Conservation (phyloP, 805 yeast genomes). For the Sungouiella blattae region DNA sequence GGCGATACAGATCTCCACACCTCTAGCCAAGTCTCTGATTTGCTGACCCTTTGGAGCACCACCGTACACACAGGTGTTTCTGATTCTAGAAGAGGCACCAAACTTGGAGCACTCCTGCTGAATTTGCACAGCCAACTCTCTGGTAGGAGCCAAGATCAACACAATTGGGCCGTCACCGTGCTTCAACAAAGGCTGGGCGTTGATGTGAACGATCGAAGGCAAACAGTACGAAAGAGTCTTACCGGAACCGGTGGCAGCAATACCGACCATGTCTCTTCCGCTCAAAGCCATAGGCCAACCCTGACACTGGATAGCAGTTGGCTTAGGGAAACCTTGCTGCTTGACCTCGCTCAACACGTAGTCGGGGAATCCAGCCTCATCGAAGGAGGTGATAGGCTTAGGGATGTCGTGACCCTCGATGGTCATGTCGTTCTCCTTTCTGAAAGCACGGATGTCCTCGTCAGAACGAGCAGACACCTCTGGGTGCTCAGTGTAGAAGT, state of each 20-base stretch:
- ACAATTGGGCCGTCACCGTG: conserved; percentile 98
- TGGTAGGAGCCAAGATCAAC: conserved; percentile 93
- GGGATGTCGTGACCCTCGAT: conserved; percentile 83
- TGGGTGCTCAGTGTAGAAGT: conserved; percentile 87
- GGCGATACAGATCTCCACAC: conserved; percentile 94
- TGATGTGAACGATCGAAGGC: conserved; percentile 96
- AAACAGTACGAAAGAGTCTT: conserved; percentile 95
- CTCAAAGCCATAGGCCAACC: conserved; percentile 99
- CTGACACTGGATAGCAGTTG: conserved; percentile 97
- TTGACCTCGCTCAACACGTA: conserved; percentile 87
- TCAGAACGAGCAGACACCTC: conserved; percentile 72
- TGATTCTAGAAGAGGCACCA: conserved; percentile 85
- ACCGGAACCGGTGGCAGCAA: conserved; percentile 99
- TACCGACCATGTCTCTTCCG: conserved; percentile 99
- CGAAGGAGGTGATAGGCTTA: conserved; percentile 87
- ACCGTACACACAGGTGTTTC: conserved; percentile 97
- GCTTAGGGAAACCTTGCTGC: conserved; percentile 87
- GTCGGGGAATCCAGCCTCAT: conserved; percentile 97
- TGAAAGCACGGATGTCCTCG: conserved; percentile 67
- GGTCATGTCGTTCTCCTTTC: conserved; percentile 84
- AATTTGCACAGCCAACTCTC: conserved; percentile 98
- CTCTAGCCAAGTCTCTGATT: conserved; percentile 91
- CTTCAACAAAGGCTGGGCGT: conserved; percentile 90
- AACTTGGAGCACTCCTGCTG: conserved; percentile 95
- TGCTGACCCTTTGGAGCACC: conserved; percentile 99